Base-by-base conservation (phyloP, 768 basidiomycete genomes). In the Suillus lakei region DNA sequence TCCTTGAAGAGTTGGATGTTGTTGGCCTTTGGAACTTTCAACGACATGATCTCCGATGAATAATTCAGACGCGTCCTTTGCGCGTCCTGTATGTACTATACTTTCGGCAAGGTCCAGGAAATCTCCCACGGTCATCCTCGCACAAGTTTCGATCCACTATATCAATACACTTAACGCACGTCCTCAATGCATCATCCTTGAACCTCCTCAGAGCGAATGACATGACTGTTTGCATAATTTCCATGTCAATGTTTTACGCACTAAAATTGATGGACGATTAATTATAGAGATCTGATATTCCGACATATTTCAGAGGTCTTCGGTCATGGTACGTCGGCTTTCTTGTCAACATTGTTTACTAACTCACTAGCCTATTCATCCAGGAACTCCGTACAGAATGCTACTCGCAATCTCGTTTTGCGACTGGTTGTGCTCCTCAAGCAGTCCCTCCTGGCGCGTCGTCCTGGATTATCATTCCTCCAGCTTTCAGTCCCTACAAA, bases 1-100 rank as follows among this genome's bases (percentile, higher is more conserved):
- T 98, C 94, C 78, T 98, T 98, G 86, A 99, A 99, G 46, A 99
- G 87, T 78, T 96, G 95, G 48, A 96, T 75, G 68, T 91, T 92
- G 74, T 88, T 91, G 61, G 90, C 82, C 78, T 96, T 96, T 34
- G 96, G 96, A 23, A 98, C 95, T 83, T 96, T 96, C 72, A 98
- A 85, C 67, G 95, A 90, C 96, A 98, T 98, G 58, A 69, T 73
- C 67, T 46, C 55, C 21, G 71, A 67, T 38, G 62, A 67, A 61
- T 63, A 65, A 65, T 54, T 26, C 18, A 18, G 72, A 64, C 66
- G 72, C 69, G 63, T 69, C 62, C 60, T 41, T 34, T 34, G 34
- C 34, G 34, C 34, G 34, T 34, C n/a, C n/a, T 34, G 8, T 5
- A 34, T 34, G 6, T 34, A 34, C 8, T 8, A 34, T 34, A 3